Evolutionary conservation across 306 rosid species (phyloP), one percentile per base, ranked within the genome.

Genomic region (Hippophae tibetana): DNA sequence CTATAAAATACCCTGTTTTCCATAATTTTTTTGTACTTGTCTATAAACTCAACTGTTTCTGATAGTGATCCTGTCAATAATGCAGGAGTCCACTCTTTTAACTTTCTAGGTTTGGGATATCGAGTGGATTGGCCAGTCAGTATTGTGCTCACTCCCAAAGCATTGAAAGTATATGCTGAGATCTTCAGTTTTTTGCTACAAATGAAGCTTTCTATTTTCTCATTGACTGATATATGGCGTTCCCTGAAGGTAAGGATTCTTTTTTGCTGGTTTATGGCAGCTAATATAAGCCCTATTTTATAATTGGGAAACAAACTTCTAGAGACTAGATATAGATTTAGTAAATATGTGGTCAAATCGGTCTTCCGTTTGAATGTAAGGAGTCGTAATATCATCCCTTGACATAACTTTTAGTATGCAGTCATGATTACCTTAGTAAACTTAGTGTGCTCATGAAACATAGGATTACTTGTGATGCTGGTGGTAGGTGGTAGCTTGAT

Each of bases 41-140:
- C 38, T 31, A 31, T 31, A 31, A 31, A 31, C 5, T 31, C 38
- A 31, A 31, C 38, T 31, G 38, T 45, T 48, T 13, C 42, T 65
- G 54, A 52, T 66, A 64, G 47, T 64, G 31, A 62, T 11, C 68
- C 61, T 73, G n/a, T 61, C 43, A 64, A 69, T 42, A 49, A 67
- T 79, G 85, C 87, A 90, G 98, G 93, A 48, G 84, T 92, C 53
- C 87, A 70, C 79, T 81, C 98, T 57, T 92, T 92, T 57, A 90
- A 87, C 76, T 92, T 92, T 81, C 68, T 92, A 69, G 96, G 96
- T 74, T 69, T 92, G 73, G 98, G 98, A 68, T 92, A 87, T 76
- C 84, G 70, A 13, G 95, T 87, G 71, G 86, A 87, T 61, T 87
- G 98, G 98, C 98, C 98, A 5, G 74, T 92, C 62, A 83, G 72